Percentiles rank a stretch among this genome's conserved stretches.
Evolutionary conservation across 2,329 filamentous ascomycete genomes (phyloP).

Genomic region (Penicillium sp.): DNA sequence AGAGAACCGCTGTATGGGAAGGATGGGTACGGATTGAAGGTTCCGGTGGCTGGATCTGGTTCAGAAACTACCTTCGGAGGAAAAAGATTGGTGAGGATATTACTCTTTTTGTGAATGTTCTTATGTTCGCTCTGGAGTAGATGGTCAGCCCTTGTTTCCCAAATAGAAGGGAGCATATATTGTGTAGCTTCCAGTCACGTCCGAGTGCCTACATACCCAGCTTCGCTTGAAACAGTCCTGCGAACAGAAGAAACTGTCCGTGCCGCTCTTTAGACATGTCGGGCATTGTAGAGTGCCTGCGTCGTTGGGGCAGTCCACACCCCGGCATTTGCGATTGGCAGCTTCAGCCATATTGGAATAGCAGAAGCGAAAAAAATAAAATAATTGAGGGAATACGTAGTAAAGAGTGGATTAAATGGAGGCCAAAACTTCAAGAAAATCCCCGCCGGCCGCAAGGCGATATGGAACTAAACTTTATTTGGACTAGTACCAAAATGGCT

Average conservation of each 20-base stretch:
- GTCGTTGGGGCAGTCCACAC: slow-evolving; percentile 81
- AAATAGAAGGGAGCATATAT: slow-evolving; percentile 9
- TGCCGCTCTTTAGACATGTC: slow-evolving; percentile 85
- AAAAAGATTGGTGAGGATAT: slow-evolving; percentile 70
- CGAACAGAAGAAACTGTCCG: slow-evolving; percentile 94
- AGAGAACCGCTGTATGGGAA: slow-evolving; percentile 79
- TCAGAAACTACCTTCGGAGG: slow-evolving; percentile 82
- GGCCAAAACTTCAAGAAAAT: slow-evolving; percentile 10
- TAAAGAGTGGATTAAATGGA: not conserved
- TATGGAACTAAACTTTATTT: not conserved
- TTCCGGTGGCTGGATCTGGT: slow-evolving; percentile 85
- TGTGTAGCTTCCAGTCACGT: slow-evolving; percentile 28
- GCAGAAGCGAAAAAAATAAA: not conserved
- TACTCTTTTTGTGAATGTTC: slow-evolving; percentile 75
- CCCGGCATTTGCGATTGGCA: slow-evolving; percentile 61
- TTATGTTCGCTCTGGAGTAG: slow-evolving; percentile 73
- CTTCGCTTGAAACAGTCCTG: slow-evolving; percentile 99
- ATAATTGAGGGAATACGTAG: not conserved
- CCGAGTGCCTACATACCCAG: slow-evolving; percentile 68
- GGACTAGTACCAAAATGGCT: not conserved
- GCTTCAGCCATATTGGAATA: slow-evolving; percentile 26
- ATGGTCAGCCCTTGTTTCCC: slow-evolving; percentile 14
- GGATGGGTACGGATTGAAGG: slow-evolving; percentile 88
- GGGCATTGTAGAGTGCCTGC: slow-evolving; percentile 88
- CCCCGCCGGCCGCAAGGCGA: slow-evolving; percentile 3